Base-by-base conservation (phyloP, 1,284 basidiomycete species). In the Agroathelia rolfsii region DNA sequence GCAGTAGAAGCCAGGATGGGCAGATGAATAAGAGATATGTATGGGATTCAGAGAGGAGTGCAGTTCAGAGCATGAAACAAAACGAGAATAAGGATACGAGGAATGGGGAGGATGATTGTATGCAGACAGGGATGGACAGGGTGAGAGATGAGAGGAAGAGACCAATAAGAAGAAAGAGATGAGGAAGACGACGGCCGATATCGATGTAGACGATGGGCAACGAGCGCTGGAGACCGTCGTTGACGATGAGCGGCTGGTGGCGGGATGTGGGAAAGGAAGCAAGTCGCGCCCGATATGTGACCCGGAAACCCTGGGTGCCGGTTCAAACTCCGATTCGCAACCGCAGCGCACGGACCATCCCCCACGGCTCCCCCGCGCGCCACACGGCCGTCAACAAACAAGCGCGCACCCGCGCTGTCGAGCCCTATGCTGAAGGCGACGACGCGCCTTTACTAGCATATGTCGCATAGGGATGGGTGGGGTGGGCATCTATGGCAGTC, bases 1-100 rank as follows among this genome's bases (percentile, higher is more conserved):
- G 65, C 58, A 46, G 66, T 61, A 50, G 75, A 60, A 58, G 76
- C 76, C 78, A 82, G 75, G 55, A 51, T 75, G 68, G 61, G 66
- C 61, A 64, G 56, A 41, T 49, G 44, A 40, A 43, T 44, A 42
- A 37, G 36, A 38, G 42, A 44, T 53, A 51, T 39, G 48, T 45
- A 32, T 41, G 40, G 43, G 56, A 50, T 54, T 55, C 37, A 27
- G 34, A 24, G 40, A 9, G 31, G 31, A 19, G 24, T 37, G 30
- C 35, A 43, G 30, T 21, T 19, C 13, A 20, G 31, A 21, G 29
- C 25, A 33, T 24, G 24, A 24, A 39, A 34, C 19, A 27, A 27
- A 12, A 28, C 16, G 23, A 17, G 35, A 28, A 16, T 29, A 24
- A 19, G 35, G 16, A 18, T 22, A 19, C 21, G 31, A 11, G 15